Evolutionary conservation across 192 early-diverging fungal species (phyloP), one percentile per base, ranked within the genome.

Genomic region (Coemansia sp.): DNA sequence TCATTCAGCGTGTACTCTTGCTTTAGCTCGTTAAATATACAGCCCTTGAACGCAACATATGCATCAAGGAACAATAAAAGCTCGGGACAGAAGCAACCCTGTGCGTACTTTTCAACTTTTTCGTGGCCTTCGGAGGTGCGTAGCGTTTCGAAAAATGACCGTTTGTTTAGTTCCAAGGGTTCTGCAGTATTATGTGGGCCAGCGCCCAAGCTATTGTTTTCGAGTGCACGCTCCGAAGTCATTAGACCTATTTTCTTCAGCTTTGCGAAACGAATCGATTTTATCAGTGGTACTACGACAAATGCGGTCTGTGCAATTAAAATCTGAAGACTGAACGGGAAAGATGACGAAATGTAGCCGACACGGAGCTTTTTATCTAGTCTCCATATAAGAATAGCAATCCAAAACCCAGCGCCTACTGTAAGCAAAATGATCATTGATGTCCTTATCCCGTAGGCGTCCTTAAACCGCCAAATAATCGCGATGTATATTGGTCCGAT

Each of bases 31-130:
- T 45, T 42, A 23, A 67, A 68, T 12, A 71, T 62, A 13, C 62
- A 63, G 25, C 21, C 21, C 49, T 78, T 78, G 34, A 78, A 66
- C 20, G 75, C 75, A 33, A 63, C 59, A 42, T 72, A 78, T 2
- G 69, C 66, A n/a, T 78, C 75, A 13, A 78, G 48, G 28, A 78
- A 78, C 16, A 53, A 62, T 28, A 69, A 58, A 13, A 78, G 70
- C 56, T 78, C 75, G 12, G 52, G 56, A 39, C 75, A 78, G 53
- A 78, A 66, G 35, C 75, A 78, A 15, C 21, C 20, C 23, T 64
- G 58, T 28, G 75, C 70, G 66, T 66, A 78, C 16, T 25, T 51
- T 4, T 53, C 56, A 7, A 77, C 42, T 21, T 48, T 53, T 21
- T 71, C 39, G 53, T 72, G 75, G 40, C 68, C 67, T 0, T 64